Percentiles rank a stretch among this genome's conserved stretches.
phyloP scores from a whole-genome alignment of 2,329 filamentous ascomycete genomes.

The Pseudogymnoascus pannorum region DNA sequence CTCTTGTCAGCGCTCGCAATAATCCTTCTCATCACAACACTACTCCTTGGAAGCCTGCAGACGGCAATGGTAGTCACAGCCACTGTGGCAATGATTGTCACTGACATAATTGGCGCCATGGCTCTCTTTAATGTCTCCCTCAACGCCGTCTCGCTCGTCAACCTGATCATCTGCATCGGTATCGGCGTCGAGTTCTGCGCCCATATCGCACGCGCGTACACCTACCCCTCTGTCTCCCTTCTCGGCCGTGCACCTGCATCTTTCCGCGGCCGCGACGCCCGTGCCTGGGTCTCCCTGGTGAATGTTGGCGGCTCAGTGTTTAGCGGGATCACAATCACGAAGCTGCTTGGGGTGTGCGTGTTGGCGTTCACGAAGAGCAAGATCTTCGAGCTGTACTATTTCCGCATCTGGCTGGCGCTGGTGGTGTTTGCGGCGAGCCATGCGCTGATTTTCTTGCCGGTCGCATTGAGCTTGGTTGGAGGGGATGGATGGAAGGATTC shows the following conservation, averaged over 20 bases:
- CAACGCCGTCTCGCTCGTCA: conserved; percentile 92
- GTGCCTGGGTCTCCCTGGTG: conserved; percentile 86
- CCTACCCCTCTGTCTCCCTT: conserved; percentile 77
- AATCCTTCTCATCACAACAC: conserved; percentile 71
- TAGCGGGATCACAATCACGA: conserved; percentile 92
- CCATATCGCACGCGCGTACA: conserved; percentile 91
- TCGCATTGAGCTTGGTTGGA: conserved; percentile 77
- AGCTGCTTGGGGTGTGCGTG: conserved; percentile 84
- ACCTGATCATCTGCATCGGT: conserved; percentile 92
- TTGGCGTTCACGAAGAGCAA: conserved; percentile 92
- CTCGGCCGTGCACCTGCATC: conserved; percentile 73
- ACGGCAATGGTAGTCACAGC: conserved; percentile 77
- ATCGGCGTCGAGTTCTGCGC: conserved; percentile 97
- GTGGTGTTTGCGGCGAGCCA: conserved; percentile 85
- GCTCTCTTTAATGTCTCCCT: conserved; percentile 79
- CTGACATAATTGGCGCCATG: conserved; percentile 95
- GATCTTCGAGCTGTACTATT: conserved; percentile 99
- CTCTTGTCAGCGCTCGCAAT: conserved; percentile 77
- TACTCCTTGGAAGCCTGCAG: conserved; percentile 74
- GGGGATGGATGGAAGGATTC: conserved; percentile 77
- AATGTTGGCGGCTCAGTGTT: conserved; percentile 95
- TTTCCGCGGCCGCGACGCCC: conserved; percentile 74
- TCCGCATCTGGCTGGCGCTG: conserved; percentile 89
- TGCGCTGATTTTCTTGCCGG: conserved; percentile 84
- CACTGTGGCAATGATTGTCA: conserved; percentile 87